A percentile compares a stretch with the other conserved stretches of the same genome.
Evolutionary conservation across 176 grass and related monocot genomes (phyloP).

Genomic region (Tillandsia fasciculata): DNA sequence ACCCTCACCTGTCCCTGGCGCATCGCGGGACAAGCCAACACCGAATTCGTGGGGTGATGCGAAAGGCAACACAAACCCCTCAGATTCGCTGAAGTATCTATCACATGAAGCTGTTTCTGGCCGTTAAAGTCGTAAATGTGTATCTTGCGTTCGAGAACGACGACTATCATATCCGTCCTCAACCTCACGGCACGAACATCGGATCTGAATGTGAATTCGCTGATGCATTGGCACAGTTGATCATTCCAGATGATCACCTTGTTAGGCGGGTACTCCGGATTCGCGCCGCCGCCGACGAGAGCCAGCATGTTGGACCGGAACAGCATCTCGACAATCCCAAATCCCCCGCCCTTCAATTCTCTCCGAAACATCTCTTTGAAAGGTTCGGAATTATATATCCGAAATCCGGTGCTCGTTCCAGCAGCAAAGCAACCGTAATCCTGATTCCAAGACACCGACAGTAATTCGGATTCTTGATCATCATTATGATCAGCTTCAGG

Average conservation of each 20-base stretch:
- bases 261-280: conserved; percentile 7
- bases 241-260: conserved; percentile 18
- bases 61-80: conserved; percentile 36
- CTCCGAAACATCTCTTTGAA: conserved; percentile 4
- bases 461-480: background rate
- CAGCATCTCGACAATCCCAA: conserved; percentile 16
- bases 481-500: background rate
- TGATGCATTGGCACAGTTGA: background rate
- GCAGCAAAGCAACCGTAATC: conserved; percentile 4
- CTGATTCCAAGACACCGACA: conserved; percentile 17
- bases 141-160: conserved; percentile 27
- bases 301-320: conserved; percentile 1
- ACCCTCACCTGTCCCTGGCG: conserved; percentile 40
- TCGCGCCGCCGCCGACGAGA: conserved; percentile 1
- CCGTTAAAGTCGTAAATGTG: conserved; percentile 27
- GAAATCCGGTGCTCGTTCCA: conserved; percentile 8
- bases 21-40: conserved; percentile 26
- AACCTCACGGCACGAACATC: conserved; percentile 22
- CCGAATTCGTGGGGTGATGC: conserved; percentile 18
- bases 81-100: conserved; percentile 20
- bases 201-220: conserved; percentile 10
- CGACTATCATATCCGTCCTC: conserved; percentile 24
- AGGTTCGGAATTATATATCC: conserved; percentile 7
- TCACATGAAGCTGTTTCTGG: conserved; percentile 23
- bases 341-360: conserved; percentile 3